Evolutionary conservation across 148 eudicot genomes (phyloP).

Genomic region (Dysphania ambrosioides): DNA sequence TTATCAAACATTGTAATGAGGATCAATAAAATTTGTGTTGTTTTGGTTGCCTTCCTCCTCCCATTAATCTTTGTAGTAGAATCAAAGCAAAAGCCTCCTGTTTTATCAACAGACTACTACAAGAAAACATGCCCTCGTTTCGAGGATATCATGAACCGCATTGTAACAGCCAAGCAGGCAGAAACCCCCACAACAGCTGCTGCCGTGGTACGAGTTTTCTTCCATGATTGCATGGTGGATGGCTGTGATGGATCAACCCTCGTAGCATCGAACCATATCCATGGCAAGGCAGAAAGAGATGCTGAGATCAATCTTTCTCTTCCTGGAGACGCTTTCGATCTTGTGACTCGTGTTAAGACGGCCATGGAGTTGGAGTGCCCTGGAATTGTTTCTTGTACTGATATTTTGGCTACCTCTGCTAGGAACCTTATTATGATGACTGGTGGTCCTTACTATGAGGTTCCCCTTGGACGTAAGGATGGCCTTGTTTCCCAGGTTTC

Average conservation of each 20-base stretch:
- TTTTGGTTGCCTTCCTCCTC: conserved; percentile 18
- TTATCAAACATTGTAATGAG: conserved; percentile 1
- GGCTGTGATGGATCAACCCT: conserved; percentile 61
- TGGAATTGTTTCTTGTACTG: conserved; percentile 64
- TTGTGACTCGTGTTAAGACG: conserved; percentile 61
- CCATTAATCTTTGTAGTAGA: conserved; percentile 6
- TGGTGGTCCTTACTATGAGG: conserved; percentile 55
- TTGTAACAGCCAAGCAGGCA: conserved; percentile 39
- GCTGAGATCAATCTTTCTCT: conserved; percentile 50
- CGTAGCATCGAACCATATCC: conserved; percentile 48
- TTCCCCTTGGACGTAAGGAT: conserved; percentile 58
- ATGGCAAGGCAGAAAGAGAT: conserved; percentile 49
- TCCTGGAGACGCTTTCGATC: conserved; percentile 65
- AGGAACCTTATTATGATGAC: conserved; percentile 61
- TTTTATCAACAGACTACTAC: conserved; percentile 38
- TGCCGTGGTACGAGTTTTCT: conserved; percentile 45
- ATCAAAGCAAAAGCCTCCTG: conserved; percentile 6
- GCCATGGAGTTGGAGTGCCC: conserved; percentile 61
- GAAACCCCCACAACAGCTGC: conserved; percentile 49
- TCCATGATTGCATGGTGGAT: conserved; percentile 61
- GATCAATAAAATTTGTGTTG: neutral
- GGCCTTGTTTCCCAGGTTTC: conserved; percentile 40
- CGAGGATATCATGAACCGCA: conserved; percentile 26
- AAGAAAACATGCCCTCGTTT: conserved; percentile 47
- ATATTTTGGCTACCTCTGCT: conserved; percentile 53